Evolutionary conservation across 2,329 filamentous ascomycete genomes (phyloP), one percentile per base, ranked within the genome.

Genomic region (Aotearoamyces nothofagi): DNA sequence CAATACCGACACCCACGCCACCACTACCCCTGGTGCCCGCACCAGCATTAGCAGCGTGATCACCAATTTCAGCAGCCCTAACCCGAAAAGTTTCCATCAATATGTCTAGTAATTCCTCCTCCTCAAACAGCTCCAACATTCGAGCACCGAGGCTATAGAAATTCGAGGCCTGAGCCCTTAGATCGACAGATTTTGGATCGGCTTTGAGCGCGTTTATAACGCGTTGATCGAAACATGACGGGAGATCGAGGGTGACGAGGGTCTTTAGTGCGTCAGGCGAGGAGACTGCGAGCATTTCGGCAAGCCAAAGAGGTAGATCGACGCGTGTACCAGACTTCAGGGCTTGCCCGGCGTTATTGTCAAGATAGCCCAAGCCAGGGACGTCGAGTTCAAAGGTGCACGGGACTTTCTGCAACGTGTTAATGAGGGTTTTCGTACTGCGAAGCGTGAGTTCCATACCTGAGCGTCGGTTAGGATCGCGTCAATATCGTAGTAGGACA

Each of bases 311-410:
- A 2, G 90, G 90, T 1, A 96, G 72, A 36, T 78, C 69, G 26
- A 96, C 64, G 24, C 76, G 73, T 1, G 83, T 87, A 35, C 81
- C 80, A 31, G 75, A 57, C 52, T 87, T 90, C 44, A 96, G 75
- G 49, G 79, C 56, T 17, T 64, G 57, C 3, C 55, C 50, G 14
- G 79, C 67, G 46, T 82, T 87, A 46, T 84, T 84, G 55, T 92
- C 84, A 34, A 98, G 66, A 51, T 92, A 83, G 41, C 86, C 86
- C 25, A 96, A 69, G 32, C 80, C 75, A 12, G 84, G 78, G 17
- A 93, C 76, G 34, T 87, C 79, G 46, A 94, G 69, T 48, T 93
- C 80, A 56, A 96, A 94, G 29, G 80, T 92, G 60, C 86, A 93
- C 22, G 90, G 87, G 17, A 94, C 71, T 79, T 94, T 96, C 75